Evolutionary conservation across 2,329 filamentous ascomycete genomes (phyloP).

Genomic region (Fonsecaea erecta): DNA sequence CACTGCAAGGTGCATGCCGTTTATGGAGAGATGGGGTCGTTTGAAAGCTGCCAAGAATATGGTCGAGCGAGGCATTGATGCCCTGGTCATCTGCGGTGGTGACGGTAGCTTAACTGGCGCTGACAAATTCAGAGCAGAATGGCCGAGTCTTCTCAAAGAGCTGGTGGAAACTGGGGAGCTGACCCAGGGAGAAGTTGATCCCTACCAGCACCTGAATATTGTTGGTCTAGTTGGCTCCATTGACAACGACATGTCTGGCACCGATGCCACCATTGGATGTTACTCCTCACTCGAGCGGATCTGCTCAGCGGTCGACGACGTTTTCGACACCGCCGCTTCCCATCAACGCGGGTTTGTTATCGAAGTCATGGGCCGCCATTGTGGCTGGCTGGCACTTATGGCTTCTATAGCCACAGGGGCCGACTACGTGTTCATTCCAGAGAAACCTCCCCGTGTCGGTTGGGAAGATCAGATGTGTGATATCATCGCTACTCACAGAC

Average conservation of each 20-base stretch:
- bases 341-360: conserved; percentile 97
- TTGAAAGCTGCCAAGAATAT: conserved; percentile 90
- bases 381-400: conserved; percentile 96
- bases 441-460: conserved; percentile 83
- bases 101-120: conserved; percentile 96
- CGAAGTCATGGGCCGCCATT: conserved; percentile 98
- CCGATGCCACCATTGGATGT: conserved; percentile 95
- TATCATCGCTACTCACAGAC: conserved; percentile 78
- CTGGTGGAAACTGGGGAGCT: conserved; percentile 76
- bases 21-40: conserved; percentile 85
- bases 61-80: conserved; percentile 89
- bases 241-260: conserved; percentile 96
- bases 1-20: conserved; percentile 88
- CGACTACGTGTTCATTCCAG: conserved; percentile 96
- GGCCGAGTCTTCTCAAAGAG: conserved; percentile 85
- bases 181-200: conserved; percentile 69
- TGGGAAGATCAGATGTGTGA: conserved; percentile 89
- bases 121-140: conserved; percentile 89
- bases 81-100: conserved; percentile 93
- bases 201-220: conserved; percentile 88
- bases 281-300: conserved; percentile 93
- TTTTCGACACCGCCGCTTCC: conserved; percentile 88
- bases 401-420: conserved; percentile 92
- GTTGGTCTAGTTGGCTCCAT: conserved; percentile 96
- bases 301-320: conserved; percentile 94